Base-by-base conservation (phyloP, 257 asterid genomes). In the Rehmannia glutinosa region DNA sequence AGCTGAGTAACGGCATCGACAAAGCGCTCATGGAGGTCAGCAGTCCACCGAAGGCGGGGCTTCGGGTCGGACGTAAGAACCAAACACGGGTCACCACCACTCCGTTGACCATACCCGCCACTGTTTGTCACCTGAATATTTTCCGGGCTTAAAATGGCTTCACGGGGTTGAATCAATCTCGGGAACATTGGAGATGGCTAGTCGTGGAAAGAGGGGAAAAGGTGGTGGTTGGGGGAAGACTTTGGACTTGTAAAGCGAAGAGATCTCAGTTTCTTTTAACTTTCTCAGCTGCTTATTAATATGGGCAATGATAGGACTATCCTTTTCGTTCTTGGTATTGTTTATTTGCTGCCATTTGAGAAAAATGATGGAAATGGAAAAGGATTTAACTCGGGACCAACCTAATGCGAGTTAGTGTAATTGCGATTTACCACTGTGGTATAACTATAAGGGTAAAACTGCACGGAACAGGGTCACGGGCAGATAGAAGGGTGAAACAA, bases 1-100 rank as follows among this genome's bases (percentile, higher is more conserved):
- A 88, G 96, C 80, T 88, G 96, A 67, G 90, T 74, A 43, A 88
- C 96, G 77, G 94, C 94, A 45, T 88, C 96, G 60, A 88, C 83
- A 35, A 88, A 88, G 69, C 96, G 85, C 43, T 86, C 96, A 55
- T 88, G 96, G 52, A 88, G 94, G 74, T 88, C 94, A 39, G 87
- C 82, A 1, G 96, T 89, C 96, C 96, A 88, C 20, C 94, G 82
- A 17, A 88, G 94, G 54, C 96, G 89, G 49, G 96, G 94, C 63
- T 86, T 88, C 20, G 86, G 96, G 80, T 86, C 93, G 64, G 93
- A 84, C 1, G 96, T 84, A 36, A 88, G 78, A 32, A 86, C 94
- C 75, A 86, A 70, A 46, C 86, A 84, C 21, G 94, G 87, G 75
- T 88, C 96, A 1, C 71, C 86, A 6, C 73, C 83, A 58, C 16